Base-by-base conservation (phyloP, 1,284 basidiomycete species). In the Fomes fomentarius region DNA sequence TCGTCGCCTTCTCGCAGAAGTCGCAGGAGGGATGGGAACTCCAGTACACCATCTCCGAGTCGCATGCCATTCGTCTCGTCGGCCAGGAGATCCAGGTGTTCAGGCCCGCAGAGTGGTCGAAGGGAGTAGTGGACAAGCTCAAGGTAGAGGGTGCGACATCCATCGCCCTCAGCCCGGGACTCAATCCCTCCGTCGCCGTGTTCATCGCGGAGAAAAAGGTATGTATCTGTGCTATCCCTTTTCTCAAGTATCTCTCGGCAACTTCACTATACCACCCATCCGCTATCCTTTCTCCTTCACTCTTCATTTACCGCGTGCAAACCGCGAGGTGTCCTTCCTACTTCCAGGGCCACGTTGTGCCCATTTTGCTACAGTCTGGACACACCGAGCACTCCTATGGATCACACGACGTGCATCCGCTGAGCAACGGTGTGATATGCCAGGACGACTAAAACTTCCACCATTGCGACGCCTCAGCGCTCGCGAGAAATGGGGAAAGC, bases 141-240 rank as follows among this genome's bases (percentile, higher is more conserved):
- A 87, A 80, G 64, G 82, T 93, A 22, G 94, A 96, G 66, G 90
- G 91, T 21, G 84, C 94, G 42, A 85, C 87, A 5, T 83, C 79
- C 63, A 81, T 93, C 54, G 79, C 82, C 15, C 76, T 96, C 57
- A 92, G 91, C 63, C 92, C 92, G 10, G 94, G 93, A 10, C 74
- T 89, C 64, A 92, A 92, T 67, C 91, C 93, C 3, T 88, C 83
- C 12, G 69, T 98, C 26, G 95, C 95, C 3, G 84, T 96, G 14
- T 99, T 98, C 70, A 79, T 96, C 37, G 91, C 88, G 1, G 96
- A 98, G 80, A 95, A 94, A 78, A 98, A 98, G 79, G 89, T 85
- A 54, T 34, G 76, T 61, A 21, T 4, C 12, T 6, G 12, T 35
- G 3, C 6, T 15, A 12, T 6, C 26, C 15, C 26, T 31, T 14